A percentile compares a stretch with the other conserved stretches of the same genome.
Conservation (phyloP, 306 rosid species). For the Pachyrhizus erosus region DNA sequence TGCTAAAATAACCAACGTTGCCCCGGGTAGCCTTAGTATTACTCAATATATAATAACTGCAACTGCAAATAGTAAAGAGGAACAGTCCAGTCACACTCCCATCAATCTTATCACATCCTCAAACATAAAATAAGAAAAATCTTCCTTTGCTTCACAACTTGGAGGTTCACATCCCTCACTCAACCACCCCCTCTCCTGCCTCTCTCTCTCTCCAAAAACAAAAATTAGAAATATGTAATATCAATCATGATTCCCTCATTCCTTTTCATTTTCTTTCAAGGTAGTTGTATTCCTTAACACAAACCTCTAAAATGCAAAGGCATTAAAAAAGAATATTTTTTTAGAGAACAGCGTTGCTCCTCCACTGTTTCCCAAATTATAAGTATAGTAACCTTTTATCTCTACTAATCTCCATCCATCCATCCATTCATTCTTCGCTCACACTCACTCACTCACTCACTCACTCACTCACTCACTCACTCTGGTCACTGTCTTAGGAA, state of each 20-base stretch:
- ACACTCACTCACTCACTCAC: too few species aligned
- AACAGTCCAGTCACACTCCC: slow-evolving; percentile 68
- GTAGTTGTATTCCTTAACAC: slow-evolving; percentile 55
- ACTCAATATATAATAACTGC: slow-evolving; percentile 49
- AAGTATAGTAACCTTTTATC: slow-evolving; percentile 45
- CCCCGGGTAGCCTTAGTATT: slow-evolving; percentile 40
- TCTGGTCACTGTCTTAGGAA: slow-evolving; percentile 48
- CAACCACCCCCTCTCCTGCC: too few species aligned
- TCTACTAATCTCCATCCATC: slow-evolving; percentile 6
- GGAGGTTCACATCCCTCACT: slow-evolving; percentile 31
- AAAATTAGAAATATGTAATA: slow-evolving; percentile 42
- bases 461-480: slow-evolving; percentile 37
- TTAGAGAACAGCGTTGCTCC: neutral
- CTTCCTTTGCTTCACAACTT: slow-evolving; percentile 56
- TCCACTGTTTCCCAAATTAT: slow-evolving; percentile 46
- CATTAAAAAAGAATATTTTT: neutral
- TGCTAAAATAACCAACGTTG: slow-evolving; percentile 32
- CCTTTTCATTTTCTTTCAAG: slow-evolving; percentile 39
- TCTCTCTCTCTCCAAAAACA: slow-evolving; percentile 14
- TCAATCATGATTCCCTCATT: slow-evolving; percentile 51
- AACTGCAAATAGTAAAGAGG: slow-evolving; percentile 48
- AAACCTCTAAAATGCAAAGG: slow-evolving; percentile 39
- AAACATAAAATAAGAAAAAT: slow-evolving; percentile 29
- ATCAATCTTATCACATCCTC: slow-evolving; percentile 70
- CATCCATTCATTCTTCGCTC: slow-evolving; percentile 9